Conservation (phyloP, 768 basidiomycete genomes). For the Lactifluus echinatus region DNA sequence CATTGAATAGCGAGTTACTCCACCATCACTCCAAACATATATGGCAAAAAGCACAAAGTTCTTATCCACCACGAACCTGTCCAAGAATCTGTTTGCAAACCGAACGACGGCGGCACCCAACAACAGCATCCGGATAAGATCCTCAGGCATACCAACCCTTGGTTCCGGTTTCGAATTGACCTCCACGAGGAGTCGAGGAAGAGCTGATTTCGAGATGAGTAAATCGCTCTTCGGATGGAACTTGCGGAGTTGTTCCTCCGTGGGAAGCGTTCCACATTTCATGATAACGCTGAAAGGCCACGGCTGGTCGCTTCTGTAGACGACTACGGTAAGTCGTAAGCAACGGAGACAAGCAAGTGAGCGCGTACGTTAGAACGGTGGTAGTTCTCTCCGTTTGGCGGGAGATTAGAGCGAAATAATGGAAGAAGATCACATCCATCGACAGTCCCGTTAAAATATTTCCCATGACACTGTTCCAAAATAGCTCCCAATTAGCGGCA, state of each 20-base stretch:
- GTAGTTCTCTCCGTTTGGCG: no score
- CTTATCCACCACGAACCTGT: background rate
- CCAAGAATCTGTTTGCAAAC: background rate
- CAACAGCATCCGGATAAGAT: background rate
- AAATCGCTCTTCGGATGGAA: background rate
- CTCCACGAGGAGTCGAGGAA: background rate
- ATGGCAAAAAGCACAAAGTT: no score
- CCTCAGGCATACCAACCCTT: background rate
- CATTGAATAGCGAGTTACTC: no score
- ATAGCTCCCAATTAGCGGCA: background rate
- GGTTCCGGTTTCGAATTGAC: background rate
- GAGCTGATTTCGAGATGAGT: background rate
- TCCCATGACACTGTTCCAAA: background rate
- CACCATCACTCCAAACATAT: no score
- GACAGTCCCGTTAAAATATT: background rate
- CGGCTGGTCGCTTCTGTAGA: background rate
- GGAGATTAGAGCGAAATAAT: background rate
- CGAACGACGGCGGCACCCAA: background rate
- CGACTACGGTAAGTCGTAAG: background rate
- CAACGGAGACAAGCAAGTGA: background rate
- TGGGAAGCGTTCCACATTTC: background rate
- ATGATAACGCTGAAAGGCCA: background rate
- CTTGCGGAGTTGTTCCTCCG: background rate
- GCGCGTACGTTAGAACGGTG: background rate
- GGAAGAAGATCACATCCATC: background rate